Conservation (phyloP, 176 grass and related monocot species). For the Musa troglodytarum region DNA sequence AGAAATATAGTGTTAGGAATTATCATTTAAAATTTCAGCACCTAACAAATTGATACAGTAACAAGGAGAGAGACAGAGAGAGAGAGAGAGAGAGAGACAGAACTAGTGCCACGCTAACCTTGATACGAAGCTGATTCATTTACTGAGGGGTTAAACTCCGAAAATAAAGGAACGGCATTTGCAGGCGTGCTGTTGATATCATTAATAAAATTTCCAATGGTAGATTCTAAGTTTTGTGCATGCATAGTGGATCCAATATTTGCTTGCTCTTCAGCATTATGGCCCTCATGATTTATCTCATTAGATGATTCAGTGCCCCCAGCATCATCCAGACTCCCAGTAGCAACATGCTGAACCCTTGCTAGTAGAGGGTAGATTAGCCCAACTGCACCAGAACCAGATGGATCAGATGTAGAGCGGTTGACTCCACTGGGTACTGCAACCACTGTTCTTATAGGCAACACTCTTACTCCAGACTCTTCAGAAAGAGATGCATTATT, state of each 20-base stretch:
- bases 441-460: constrained; percentile 71
- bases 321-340: constrained; percentile 38
- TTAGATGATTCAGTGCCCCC: constrained; percentile 31
- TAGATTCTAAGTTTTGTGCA: constrained; percentile 16
- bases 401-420: constrained; percentile 28
- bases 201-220: neutral
- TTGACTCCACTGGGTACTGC: constrained; percentile 57
- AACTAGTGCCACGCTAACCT: neutral
- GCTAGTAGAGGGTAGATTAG: constrained; percentile 51
- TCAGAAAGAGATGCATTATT: constrained; percentile 42
- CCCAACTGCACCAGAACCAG: constrained; percentile 40
- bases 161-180: constrained; percentile 10
- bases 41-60: no score
- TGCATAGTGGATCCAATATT: constrained; percentile 36
- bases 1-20: no score
- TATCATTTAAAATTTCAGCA: no score
- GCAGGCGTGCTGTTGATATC: neutral
- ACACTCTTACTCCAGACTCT: constrained; percentile 66
- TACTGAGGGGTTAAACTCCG: neutral
- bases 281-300: constrained; percentile 28
- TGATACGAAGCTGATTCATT: constrained; percentile 10
- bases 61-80: neutral
- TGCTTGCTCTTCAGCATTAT: constrained; percentile 40
- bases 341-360: constrained; percentile 53
- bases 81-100: neutral